Evolutionary conservation across 2,329 filamentous ascomycete genomes (phyloP), one percentile per base, ranked within the genome.

Genomic region (Biscogniauxia marginata): DNA sequence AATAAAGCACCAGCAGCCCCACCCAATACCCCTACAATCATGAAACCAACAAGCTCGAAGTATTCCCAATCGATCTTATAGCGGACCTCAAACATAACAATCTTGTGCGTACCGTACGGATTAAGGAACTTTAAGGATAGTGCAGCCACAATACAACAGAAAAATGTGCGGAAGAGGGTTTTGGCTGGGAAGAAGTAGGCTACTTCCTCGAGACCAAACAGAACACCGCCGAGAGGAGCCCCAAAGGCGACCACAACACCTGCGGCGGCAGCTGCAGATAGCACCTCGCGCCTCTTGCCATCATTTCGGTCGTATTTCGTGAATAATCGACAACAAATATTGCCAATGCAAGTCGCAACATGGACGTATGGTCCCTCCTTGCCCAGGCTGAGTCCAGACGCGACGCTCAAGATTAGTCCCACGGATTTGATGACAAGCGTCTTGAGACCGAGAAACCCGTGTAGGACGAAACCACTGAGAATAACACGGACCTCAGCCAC

Each of bases 321-420:
- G 66, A 98, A 98, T n/a, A 98, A 73, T 68, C 95, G 90, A 68
- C 93, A 97, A 25, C 89, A 86, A 70, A 99, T 96, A 67, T 99
- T 99, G 56, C 95, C 95, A 20, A 98, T 88, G 65, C 93, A 96
- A 1, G 93, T 90, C 0, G 93, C 92, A 67, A 98, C 96, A 72
- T 99, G 95, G n/a, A 99, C 95, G 67, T 93, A 98, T 0, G 95
- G 95, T 0, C 93, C 84, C 68, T 97, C 95, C 71, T 99, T 99
- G 23, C 95, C 95, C 45, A 99, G 79, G 70, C 92, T 96, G 58
- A 99, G 80, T 3, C 95, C 95, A 2, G 95, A 98, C 1, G 92
- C 89, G 43, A 98, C 92, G 70, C 91, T 96, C 55, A 98, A 80
- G 56, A 97, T 84, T 48, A 99, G 77, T 13, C 88, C 92, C 16